Conservation (phyloP, 768 basidiomycete genomes). For the Kwoniella heveanensis region DNA sequence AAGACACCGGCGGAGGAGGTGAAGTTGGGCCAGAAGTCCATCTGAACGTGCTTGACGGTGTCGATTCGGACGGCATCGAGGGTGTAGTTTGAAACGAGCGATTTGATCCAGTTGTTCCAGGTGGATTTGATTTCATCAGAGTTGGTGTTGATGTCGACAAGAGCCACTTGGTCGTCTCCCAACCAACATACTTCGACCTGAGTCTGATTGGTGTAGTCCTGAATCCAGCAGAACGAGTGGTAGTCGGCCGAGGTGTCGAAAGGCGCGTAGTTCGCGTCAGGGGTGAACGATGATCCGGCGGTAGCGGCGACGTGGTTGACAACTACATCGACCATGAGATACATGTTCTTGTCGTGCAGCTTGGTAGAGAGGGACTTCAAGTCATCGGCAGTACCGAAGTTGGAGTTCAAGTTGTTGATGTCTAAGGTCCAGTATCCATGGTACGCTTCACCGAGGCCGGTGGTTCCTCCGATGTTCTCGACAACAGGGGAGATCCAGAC, state of each 20-base stretch:
- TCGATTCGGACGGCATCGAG: conserved; percentile 86
- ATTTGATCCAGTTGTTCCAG: conserved; percentile 70
- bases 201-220: conserved; percentile 67
- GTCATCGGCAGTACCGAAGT: conserved; percentile 73
- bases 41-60: conserved; percentile 65
- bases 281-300: conserved; percentile 65
- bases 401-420: conserved; percentile 63
- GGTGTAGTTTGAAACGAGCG: conserved; percentile 68
- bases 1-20: conserved; percentile 75
- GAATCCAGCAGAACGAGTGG: conserved; percentile 75
- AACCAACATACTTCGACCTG: conserved; percentile 80
- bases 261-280: conserved; percentile 43
- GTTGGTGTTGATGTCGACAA: conserved; percentile 78
- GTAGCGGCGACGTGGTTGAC: conserved; percentile 80
- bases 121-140: conserved; percentile 65
- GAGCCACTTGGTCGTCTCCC: conserved; percentile 71
- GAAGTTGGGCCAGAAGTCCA: conserved; percentile 75
- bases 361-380: conserved; percentile 68
- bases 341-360: conserved; percentile 75
- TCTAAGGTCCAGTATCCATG: conserved; percentile 75
- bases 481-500: conserved; percentile 83
- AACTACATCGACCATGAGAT: conserved; percentile 82
- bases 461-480: conserved; percentile 71
- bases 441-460: conserved; percentile 61
- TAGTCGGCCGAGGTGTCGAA: conserved; percentile 63